Base-by-base conservation (phyloP, 805 yeast genomes). In the Spathaspora girioi region DNA sequence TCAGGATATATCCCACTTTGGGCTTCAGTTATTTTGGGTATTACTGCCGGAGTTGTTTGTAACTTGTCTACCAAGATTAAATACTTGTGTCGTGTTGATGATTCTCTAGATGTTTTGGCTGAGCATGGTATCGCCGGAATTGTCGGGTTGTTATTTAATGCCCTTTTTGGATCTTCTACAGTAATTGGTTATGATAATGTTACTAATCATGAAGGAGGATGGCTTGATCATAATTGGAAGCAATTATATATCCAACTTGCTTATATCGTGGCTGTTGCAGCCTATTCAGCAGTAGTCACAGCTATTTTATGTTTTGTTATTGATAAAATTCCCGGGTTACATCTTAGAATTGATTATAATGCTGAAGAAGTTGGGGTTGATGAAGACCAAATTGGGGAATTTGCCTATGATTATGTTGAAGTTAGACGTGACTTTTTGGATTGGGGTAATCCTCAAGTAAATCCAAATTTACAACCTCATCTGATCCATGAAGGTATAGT, bases 121-220 rank as follows among this genome's bases (percentile, higher is more conserved):
- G 98, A 93, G 82, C 99, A 93, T 84, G 98, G 97, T 47, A 79
- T 93, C 60, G 98, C 97, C 0, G 99, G 99, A 31, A 79, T 92
- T 45, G 78, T 93, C 45, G 98, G 99, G 0, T 76, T 92, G 46
- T 52, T 93, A n/a, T 91, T 90, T 73, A 91, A 90, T 64, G 97
- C 89, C 0, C 64, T 93, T 1, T 92, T 94, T 64, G 97, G 89
- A 14, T 89, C 92, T 6, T 81, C 87, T 50, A 87, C 89, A 68
- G 96, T 94, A 49, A 81, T 93, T 55, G 97, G 97, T 14, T 86
- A 90, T 67, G 98, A 93, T 65, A 96, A 96, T 20, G 80, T 77
- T 45, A 86, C 96, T 6, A 87, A 78, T 48, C 96, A 89, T 61
- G 79, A 71, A 4, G 98, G 98, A 59, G 99, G 98, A 10, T 93